phyloP scores from a whole-genome alignment of 768 basidiomycete genomes.

The Lactarius hengduanensis region DNA sequence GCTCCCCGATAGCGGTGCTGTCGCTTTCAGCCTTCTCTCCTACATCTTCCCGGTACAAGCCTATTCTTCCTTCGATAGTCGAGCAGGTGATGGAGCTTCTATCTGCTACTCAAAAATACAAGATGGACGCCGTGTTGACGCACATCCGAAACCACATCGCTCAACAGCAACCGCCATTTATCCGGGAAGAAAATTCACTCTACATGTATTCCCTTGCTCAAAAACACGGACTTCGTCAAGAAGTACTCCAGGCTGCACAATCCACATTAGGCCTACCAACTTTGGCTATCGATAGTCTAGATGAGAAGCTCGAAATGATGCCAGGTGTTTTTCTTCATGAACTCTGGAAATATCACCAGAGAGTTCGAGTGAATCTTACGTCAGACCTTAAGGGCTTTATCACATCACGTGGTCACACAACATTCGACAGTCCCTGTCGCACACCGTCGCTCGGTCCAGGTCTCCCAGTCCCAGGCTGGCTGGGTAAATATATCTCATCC shows the following conservation, averaged over 20 bases:
- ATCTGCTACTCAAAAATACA: conserved; percentile 5
- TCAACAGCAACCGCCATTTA: conserved; percentile 1
- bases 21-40: conserved; percentile 15
- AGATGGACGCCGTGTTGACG: conserved; percentile 8
- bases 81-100: conserved; percentile 16
- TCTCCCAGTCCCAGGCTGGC: neutral
- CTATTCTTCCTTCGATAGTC: neutral
- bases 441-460: neutral
- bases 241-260: conserved; percentile 11
- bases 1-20: neutral
- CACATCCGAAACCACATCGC: conserved; percentile 5
- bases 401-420: neutral
- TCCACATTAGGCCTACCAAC: neutral
- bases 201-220: conserved; percentile 6
- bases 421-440: neutral
- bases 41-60: conserved; percentile 6
- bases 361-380: neutral
- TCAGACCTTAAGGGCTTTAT: neutral
- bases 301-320: neutral
- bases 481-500: neutral
- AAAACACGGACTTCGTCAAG: conserved; percentile 7
- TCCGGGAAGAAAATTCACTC: neutral
- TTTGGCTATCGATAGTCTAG: neutral
- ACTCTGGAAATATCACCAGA: conserved; percentile 13
- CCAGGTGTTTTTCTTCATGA: neutral